Evolutionary conservation across 768 basidiomycete species (phyloP).

Genomic region (Lanmaoa rubissima): DNA sequence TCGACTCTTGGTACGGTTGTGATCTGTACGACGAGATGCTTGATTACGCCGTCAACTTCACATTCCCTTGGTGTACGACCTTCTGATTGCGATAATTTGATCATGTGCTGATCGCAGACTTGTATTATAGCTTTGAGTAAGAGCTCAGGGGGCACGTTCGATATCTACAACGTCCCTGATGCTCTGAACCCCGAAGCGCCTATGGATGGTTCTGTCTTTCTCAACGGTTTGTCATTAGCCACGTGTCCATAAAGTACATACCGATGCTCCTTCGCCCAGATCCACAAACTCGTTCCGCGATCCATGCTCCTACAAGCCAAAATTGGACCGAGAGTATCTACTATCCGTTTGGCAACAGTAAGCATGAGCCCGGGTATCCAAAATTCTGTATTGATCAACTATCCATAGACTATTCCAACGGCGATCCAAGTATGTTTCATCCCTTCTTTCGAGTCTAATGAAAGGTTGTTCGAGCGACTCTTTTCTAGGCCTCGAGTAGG

Average conservation of each 20-base stretch:
- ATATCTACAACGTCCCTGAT: slow-evolving; percentile 56
- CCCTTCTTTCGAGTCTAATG: neutral
- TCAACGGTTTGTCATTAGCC: slow-evolving; percentile 50
- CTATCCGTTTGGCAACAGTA: slow-evolving; percentile 37
- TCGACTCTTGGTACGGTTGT: slow-evolving; percentile 67
- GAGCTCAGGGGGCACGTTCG: slow-evolving; percentile 35
- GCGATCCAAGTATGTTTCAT: slow-evolving; percentile 34
- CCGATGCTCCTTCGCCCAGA: slow-evolving; percentile 35
- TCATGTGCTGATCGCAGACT: slow-evolving; percentile 1
- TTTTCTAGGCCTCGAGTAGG: slow-evolving; percentile 35
- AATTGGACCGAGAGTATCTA: slow-evolving; percentile 37
- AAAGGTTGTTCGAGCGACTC: neutral
- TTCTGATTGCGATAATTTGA: neutral
- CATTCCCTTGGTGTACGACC: slow-evolving; percentile 55
- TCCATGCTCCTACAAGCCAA: slow-evolving; percentile 67
- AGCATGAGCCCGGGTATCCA: slow-evolving; percentile 1
- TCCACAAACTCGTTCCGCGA: slow-evolving; percentile 50
- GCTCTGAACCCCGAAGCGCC: slow-evolving; percentile 51
- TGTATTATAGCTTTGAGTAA: slow-evolving; percentile 17
- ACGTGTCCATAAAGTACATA: neutral
- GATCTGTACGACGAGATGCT: slow-evolving; percentile 60
- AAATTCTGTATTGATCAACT: neutral
- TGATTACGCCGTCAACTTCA: slow-evolving; percentile 72
- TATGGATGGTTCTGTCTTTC: slow-evolving; percentile 52
- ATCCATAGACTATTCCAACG: slow-evolving; percentile 15